These are phyloP conservation scores for Halophytophthora batemanensis DNA, from an alignment of 352 stramenopile genomes.

Conservation along the genomic window DNA sequence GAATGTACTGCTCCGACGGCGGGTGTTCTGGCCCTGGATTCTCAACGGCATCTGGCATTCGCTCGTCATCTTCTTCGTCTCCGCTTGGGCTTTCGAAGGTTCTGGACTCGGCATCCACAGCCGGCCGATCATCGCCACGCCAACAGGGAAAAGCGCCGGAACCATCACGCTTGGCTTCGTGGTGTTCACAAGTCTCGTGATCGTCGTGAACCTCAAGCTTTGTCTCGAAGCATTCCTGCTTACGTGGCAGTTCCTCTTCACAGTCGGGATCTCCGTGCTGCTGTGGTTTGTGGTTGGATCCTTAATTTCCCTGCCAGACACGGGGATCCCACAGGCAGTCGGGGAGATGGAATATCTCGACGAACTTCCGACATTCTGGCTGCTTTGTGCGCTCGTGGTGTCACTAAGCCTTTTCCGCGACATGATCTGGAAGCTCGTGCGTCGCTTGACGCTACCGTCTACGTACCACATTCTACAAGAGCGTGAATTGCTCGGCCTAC, in stretches of 20 bases:
- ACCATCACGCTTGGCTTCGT: conserved; percentile 71
- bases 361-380: conserved; percentile 55
- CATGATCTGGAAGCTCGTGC: conserved; percentile 69
- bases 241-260: conserved; percentile 71
- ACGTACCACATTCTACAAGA: conserved; percentile 82
- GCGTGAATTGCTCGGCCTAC: conserved; percentile 57
- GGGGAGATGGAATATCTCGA: conserved; percentile 73
- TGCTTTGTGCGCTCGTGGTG: conserved; percentile 55
- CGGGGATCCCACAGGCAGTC: conserved; percentile 51
- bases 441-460: conserved; percentile 55
- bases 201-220: conserved; percentile 77
- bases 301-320: conserved; percentile 51
- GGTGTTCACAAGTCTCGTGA: conserved; percentile 77
- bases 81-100: conserved; percentile 58
- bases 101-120: conserved; percentile 20
- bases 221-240: conserved; percentile 72
- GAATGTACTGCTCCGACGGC: conserved; percentile 49
- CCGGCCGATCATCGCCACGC: conserved; percentile 31
- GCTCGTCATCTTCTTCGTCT: conserved; percentile 81
- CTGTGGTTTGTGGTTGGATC: conserved; percentile 66
- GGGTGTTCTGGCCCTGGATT: conserved; percentile 86
- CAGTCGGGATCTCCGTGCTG: conserved; percentile 45
- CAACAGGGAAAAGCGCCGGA: conserved; percentile 45
- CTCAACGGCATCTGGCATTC: conserved; percentile 82
- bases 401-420: conserved; percentile 65